Base-by-base conservation (phyloP, 2,329 filamentous ascomycete species). In the Cordyceps fumosorosea region DNA sequence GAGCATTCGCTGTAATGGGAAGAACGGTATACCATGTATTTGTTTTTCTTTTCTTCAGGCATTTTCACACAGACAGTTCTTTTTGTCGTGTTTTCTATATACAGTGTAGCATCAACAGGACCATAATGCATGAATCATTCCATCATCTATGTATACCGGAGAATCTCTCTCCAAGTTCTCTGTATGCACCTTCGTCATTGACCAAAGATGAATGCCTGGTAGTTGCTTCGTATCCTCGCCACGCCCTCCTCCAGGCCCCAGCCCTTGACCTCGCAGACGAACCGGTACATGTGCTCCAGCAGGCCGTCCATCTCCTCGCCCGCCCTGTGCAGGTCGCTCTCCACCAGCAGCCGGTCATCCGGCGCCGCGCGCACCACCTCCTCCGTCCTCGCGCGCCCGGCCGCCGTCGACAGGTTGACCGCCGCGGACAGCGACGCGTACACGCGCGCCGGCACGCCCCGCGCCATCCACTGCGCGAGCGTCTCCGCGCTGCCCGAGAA, bases 351-450 rank as follows among this genome's bases (percentile, higher is more conserved):
- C 59, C 87, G 82, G 67, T 93, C 84, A 66, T 91, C 89, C 0
- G 95, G 93, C 3, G 96, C 80, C 3, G 83, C 82, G 64, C 82
- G 84, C 54, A 98, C 81, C 22, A 92, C 86, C 26, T 84, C 81
- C 4, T 84, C 84, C 62, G 87, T 84, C 68, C 78, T 79, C 51
- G 70, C 69, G 73, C 66, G 56, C 65, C 76, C 79, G 71, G 69
- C 79, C 67, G 67, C 74, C 20, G 83, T 78, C 37, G 82, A 81
- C 68, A 93, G 83, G 70, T 98, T 99, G 68, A 99, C 89, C 6
- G 86, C 87, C 0, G 82, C 81, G 1, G 92, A 97, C 71, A 98
- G 96, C 1, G 92, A 96, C 68, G 96, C 93, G 74, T 87, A 99
- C 22, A 98, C 81, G 18, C 85, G 80, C 0, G 87, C 85, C 0